Percentiles rank a stretch among this genome's conserved stretches.
Conservation (phyloP, 192 early-diverging fungal species). For the Thoreauomyces humboldtii region DNA sequence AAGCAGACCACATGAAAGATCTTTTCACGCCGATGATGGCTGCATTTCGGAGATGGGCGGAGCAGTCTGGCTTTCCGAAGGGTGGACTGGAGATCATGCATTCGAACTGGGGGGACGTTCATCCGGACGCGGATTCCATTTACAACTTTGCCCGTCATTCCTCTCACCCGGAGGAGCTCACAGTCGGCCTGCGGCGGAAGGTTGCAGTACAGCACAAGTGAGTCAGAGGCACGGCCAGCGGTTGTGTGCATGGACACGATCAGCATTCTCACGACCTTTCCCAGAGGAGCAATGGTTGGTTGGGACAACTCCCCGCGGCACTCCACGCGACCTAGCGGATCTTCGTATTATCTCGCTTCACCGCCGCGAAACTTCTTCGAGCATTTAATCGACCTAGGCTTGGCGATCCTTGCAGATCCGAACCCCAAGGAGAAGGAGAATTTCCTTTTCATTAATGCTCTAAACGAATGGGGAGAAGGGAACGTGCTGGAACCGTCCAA, state of each 20-base stretch:
- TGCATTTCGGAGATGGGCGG: background rate
- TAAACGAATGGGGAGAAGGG: background rate
- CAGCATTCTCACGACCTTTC: too few species aligned
- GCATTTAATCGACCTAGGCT: background rate
- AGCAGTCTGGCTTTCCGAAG: background rate
- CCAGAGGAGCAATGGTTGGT: background rate
- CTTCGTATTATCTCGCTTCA: too few species aligned
- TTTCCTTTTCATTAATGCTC: background rate
- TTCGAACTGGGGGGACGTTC: background rate
- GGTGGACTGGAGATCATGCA: background rate
- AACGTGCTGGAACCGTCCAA: background rate
- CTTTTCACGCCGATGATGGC: background rate
- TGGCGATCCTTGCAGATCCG: background rate
- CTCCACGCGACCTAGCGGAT: too few species aligned
- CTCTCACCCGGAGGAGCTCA: too few species aligned
- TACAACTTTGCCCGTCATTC: background rate
- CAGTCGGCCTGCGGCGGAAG: too few species aligned
- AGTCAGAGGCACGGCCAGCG: too few species aligned
- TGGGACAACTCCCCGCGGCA: background rate
- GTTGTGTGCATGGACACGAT: too few species aligned
- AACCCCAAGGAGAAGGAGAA: background rate
- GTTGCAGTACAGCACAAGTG: too few species aligned
- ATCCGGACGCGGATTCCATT: background rate
- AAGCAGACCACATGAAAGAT: background rate
- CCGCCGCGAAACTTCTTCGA: too few species aligned